Evolutionary conservation across 2,329 filamentous ascomycete genomes (phyloP), one percentile per base, ranked within the genome.

Genomic region (Blastomyces parvus): DNA sequence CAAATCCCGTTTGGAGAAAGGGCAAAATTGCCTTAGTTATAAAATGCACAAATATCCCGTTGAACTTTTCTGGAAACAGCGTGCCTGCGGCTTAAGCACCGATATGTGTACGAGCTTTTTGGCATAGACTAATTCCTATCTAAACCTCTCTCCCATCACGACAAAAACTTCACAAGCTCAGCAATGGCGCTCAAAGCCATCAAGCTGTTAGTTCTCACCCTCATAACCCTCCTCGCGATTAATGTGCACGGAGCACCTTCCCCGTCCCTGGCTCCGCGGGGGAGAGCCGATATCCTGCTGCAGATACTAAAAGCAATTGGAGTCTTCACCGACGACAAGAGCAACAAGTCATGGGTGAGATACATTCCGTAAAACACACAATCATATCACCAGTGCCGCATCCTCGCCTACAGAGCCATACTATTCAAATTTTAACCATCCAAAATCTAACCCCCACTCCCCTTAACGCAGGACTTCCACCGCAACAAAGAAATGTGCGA

Each of bases 291-390:
- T 25, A 33, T 36, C 33, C 36, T 56, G 17, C 27, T 33, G n/a
- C 13, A 36, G 19, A 56, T 56, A 13, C n/a, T 36, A 17, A 56
- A 56, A 25, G 36, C 53, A 33, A 56, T 56, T 14, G 36, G 27
- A 4, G 53, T 56, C 36, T 56, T 56, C 53, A 56, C 53, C 11
- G 27, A 56, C 9, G 27, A 56, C 53, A 56, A 56, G n/a, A 38
- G 9, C 27, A 33, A 33, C 53, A 56, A 22, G 3, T 19, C 25
- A 33, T 56, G 53, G 53, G 36, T 33, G n/a, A 19, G 53, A 19
- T 25, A 9, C 46, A 25, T 25, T n/a, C n/a, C 7, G 8, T 13
- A 11, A n/a, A 22, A 48, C 27, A 25, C 46, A 11, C 36, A 38
- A 36, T 36, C 33, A 33, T 6, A 5, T 36, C 9, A 36, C 33